Evolutionary conservation across 108 stramenopile species (phyloP), one percentile per base, ranked within the genome.

Genomic region (Nitzschia palea): DNA sequence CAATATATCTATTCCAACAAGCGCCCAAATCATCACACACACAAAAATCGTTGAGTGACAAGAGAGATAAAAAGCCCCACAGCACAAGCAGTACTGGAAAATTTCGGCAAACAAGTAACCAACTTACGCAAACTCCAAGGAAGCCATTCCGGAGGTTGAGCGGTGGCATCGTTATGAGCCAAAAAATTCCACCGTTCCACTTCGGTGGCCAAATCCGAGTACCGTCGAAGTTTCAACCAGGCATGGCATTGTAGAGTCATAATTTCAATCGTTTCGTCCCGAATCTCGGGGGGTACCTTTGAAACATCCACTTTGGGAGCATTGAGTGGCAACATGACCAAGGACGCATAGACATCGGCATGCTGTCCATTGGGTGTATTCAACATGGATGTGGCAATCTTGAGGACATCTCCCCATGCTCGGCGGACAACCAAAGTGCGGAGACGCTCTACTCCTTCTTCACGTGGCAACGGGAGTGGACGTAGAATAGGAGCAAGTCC

Each of bases 351-450:
- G n/a, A 75, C 67, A 28, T 55, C 42, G 2, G 80, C 62, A 60
- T 79, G 67, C 3, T 36, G 70, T 18, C 37, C n/a, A 14, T 37
- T 59, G 30, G 4, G 5, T 1, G 64, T 29, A 35, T 33, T 47
- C 35, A 82, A 44, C n/a, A 82, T 32, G 1, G 74, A 65, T 27
- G 68, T 66, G 22, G 85, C 62, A 22, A 89, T 57, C 9, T 72
- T 76, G 22, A 88, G 56, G 12, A 86, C 88, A 76, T 89, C 85
- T 15, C 76, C 86, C 88, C 88, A 93, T n/a, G 91, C 86, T 33
- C 91, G 62, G 33, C 86, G 71, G 43, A 61, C 62, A 4, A 88
- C 88, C 18, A 88, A 58, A 0, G 74, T 68, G 35, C 69, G 62
- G 15, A 85, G 50, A 23, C 69, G 55, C 28, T 69, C 65, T 23